A percentile compares a stretch with the other conserved stretches of the same genome.
These are phyloP conservation scores for Aquilaria malaccensis DNA, from an alignment of 345 rosid species.

Conservation along the genomic window DNA sequence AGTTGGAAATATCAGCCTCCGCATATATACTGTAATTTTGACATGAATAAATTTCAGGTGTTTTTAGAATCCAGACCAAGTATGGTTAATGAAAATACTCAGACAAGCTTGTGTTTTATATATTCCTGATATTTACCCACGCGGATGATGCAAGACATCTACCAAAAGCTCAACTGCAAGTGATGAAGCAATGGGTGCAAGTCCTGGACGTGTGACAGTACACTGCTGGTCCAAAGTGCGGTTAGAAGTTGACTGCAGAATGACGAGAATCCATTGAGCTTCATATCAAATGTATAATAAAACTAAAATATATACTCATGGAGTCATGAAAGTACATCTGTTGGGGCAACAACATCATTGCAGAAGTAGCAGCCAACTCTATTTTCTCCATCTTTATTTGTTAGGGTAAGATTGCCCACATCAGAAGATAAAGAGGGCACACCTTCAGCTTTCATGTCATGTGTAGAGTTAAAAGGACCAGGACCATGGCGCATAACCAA, in stretches of 20 bases:
- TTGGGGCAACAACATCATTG: constrained; percentile 93
- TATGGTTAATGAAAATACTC: too few species aligned
- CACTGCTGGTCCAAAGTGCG: constrained; percentile 97
- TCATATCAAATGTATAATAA: constrained; percentile 3
- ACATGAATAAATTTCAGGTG: too few species aligned
- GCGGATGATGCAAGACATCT: constrained; percentile 77
- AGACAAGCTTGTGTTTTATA: not conserved
- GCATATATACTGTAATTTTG: constrained; percentile 48
- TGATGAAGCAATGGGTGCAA: constrained; percentile 93
- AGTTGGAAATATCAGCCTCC: constrained; percentile 49
- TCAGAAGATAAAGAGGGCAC: constrained; percentile 25
- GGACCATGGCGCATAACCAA: constrained; percentile 99
- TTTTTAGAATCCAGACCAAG: too few species aligned
- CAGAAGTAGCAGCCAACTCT: constrained; percentile 98
- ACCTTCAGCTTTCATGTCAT: constrained; percentile 25
- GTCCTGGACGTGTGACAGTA: constrained; percentile 95
- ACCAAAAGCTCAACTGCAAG: constrained; percentile 86
- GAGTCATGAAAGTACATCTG: constrained; percentile 55
- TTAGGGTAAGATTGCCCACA: constrained; percentile 33
- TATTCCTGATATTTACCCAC: constrained; percentile 41
- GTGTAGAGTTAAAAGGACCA: constrained; percentile 42
- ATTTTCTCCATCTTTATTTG: constrained; percentile 27
- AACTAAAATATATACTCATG: constrained; percentile 5
- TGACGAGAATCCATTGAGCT: constrained; percentile 7
- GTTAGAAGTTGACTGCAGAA: constrained; percentile 81